phyloP scores from a whole-genome alignment of 192 early-diverging fungal species.

The Lunasporangiospora selenospora region DNA sequence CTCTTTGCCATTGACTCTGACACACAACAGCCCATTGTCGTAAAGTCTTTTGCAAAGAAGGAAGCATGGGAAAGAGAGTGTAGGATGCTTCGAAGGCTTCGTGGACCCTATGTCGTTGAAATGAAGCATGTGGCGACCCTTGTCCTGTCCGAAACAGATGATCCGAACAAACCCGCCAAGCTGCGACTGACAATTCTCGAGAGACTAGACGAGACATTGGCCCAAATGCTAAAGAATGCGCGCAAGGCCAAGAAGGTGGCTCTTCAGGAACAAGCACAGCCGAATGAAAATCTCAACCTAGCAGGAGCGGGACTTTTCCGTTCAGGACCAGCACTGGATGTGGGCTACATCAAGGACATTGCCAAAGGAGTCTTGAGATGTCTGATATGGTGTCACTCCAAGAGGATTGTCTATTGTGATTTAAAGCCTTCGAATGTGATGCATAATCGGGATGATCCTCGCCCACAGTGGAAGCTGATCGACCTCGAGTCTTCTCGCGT shows the following conservation, averaged over 20 bases:
- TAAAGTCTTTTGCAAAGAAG: constrained; percentile 57
- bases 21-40: constrained; percentile 38
- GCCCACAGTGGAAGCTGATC: constrained; percentile 56
- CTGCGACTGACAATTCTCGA: constrained; percentile 52
- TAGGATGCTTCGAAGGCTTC: constrained; percentile 46
- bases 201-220: constrained; percentile 55
- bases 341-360: constrained; percentile 30
- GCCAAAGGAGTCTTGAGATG: constrained; percentile 48
- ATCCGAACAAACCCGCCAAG: constrained; percentile 33
- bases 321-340: constrained; percentile 33
- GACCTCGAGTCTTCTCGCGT: constrained; percentile 56
- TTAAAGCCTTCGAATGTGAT: constrained; percentile 63
- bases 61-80: constrained; percentile 64
- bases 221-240: constrained; percentile 44
- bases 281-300: constrained; percentile 15
- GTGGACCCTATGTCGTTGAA: constrained; percentile 50
- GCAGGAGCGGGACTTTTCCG: constrained; percentile 24
- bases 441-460: constrained; percentile 43
- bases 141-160: constrained; percentile 45
- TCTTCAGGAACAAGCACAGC: constrained; percentile 14
- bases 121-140: constrained; percentile 58
- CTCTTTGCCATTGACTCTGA: constrained; percentile 50
- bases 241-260: constrained; percentile 43
- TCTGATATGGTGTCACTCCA: constrained; percentile 53
- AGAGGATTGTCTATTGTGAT: constrained; percentile 58